A percentile compares a stretch with the other conserved stretches of the same genome.
These are phyloP conservation scores for Eruca vesicaria DNA, from an alignment of 441 rosid species.

Conservation along the genomic window DNA sequence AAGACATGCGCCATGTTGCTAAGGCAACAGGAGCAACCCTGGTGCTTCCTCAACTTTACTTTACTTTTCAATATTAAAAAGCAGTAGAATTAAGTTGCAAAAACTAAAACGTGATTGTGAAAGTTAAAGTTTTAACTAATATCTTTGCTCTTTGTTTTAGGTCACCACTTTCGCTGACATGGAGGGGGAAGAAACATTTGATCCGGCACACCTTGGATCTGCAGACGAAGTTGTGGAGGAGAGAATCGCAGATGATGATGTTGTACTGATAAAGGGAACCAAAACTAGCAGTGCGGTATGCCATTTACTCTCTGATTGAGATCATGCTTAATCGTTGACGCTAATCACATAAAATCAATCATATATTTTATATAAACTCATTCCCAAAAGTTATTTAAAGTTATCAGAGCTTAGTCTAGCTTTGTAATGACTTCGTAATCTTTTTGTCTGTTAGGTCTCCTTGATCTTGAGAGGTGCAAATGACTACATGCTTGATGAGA, in stretches of 20 bases:
- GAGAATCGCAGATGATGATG: conserved; percentile 95
- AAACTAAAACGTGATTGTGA: not conserved
- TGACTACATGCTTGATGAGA: conserved; percentile 98
- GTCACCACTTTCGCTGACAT: conserved; percentile 98
- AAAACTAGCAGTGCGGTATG: conserved; percentile 86
- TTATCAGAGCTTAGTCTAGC: not conserved
- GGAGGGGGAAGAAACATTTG: conserved; percentile 99
- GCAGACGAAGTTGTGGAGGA: conserved; percentile 97
- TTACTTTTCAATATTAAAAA: not conserved
- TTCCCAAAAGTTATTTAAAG: not conserved
- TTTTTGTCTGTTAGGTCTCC: conserved; percentile 62
- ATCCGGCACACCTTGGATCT: conserved; percentile 74
- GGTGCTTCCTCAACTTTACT: conserved; percentile 39
- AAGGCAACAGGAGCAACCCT: conserved; percentile 98
- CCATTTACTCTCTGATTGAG: conserved; percentile 4
- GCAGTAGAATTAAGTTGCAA: conserved; percentile 9
- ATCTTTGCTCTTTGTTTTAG: conserved; percentile 38
- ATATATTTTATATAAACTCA: not conserved
- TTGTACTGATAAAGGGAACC: conserved; percentile 88
- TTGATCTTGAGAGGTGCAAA: conserved; percentile 96
- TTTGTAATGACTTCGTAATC: not conserved
- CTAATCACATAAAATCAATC: not conserved
- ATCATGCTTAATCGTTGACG: not conserved
- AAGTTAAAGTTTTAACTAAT: not conserved
- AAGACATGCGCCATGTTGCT: conserved; percentile 98